Conservation (phyloP, 768 basidiomycete species). For the Lactifluus volemus region DNA sequence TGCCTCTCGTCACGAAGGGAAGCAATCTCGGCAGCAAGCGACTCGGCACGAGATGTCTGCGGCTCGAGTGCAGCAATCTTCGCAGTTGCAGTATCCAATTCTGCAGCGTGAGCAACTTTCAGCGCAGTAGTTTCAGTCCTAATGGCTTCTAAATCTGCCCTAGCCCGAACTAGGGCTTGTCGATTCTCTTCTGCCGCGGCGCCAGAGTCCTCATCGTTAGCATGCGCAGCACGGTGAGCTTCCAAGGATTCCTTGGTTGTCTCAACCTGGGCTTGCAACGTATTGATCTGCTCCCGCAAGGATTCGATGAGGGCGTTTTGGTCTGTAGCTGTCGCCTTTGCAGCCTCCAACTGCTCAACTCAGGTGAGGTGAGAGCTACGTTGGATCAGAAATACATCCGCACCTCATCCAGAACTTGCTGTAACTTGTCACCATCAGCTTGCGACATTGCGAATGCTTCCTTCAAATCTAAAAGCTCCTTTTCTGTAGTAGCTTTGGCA, state of each 20-base stretch:
- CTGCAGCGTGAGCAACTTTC: constrained; percentile 40
- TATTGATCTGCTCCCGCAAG: constrained; percentile 43
- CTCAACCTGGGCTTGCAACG: constrained; percentile 42
- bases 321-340: constrained; percentile 32
- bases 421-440: constrained; percentile 27
- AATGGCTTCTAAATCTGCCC: constrained; percentile 50
- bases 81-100: constrained; percentile 38
- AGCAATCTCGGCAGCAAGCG: constrained; percentile 41
- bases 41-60: constrained; percentile 34
- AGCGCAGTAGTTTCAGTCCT: constrained; percentile 44
- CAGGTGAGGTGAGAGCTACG: background rate
- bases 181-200: constrained; percentile 51
- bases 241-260: constrained; percentile 47
- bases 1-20: constrained; percentile 57
- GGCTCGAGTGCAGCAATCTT: constrained; percentile 41
- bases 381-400: constrained; percentile 18
- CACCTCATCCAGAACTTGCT: constrained; percentile 45
- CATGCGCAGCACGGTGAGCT: constrained; percentile 38
- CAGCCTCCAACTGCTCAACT: constrained; percentile 40
- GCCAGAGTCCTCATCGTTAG: constrained; percentile 35
- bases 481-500: constrained; percentile 41
- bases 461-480: constrained; percentile 37
- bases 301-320: constrained; percentile 39
- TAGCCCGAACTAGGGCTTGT: constrained; percentile 54
- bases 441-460: constrained; percentile 34